phyloP scores from a whole-genome alignment of 805 yeast genomes.

The Scheffersomyces spartinae region DNA sequence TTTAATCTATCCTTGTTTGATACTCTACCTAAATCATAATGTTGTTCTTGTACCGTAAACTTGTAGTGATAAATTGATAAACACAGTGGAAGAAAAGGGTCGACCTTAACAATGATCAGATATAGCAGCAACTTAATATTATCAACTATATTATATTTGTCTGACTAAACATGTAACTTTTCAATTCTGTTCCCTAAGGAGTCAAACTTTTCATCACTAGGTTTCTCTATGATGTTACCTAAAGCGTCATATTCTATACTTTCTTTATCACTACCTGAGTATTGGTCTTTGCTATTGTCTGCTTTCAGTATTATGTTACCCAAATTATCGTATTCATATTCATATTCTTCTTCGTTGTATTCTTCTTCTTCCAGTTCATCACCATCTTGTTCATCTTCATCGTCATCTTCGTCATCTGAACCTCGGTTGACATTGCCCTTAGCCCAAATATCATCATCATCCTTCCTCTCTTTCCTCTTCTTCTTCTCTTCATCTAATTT shows the following conservation, averaged over 20 bases:
- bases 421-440: constrained; percentile 64
- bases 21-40: no score
- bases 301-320: constrained; percentile 2
- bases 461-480: constrained; percentile 44
- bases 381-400: constrained; percentile 9
- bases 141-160: no score
- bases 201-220: constrained; percentile 6
- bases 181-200: constrained; percentile 11
- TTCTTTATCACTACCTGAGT: no score
- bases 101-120: no score
- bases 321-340: constrained; percentile 3
- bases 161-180: no score
- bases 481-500: constrained; percentile 54
- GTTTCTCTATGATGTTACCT: constrained; percentile 4
- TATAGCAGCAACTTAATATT: no score
- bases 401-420: constrained; percentile 9
- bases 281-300: no score
- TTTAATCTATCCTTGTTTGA: no score
- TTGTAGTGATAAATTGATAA: no score
- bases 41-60: no score
- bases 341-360: constrained; percentile 1
- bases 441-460: constrained; percentile 58
- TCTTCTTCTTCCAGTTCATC: constrained; percentile 7
- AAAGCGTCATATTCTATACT: constrained; percentile 3
- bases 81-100: no score